Base-by-base conservation (phyloP, 176 grass and related monocot genomes). In the Cocos nucifera region DNA sequence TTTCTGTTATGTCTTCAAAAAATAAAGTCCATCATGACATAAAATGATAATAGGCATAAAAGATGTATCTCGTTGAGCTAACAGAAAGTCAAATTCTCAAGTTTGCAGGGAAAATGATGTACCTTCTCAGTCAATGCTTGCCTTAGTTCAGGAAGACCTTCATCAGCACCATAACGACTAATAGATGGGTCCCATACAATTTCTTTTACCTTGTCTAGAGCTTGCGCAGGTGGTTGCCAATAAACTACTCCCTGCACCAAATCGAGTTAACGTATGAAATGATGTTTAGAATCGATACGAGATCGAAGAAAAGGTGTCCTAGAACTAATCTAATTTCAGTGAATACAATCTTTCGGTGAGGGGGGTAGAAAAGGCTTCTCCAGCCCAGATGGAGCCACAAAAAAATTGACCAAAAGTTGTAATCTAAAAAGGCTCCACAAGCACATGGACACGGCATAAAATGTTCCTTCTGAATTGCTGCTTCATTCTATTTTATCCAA, bases 151-250 rank as follows among this genome's bases (percentile, higher is more conserved):
- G 78, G 75, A 65, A 98, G 63, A 57, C 93, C 93, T 39, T 98
- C 93, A 69, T 98, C 93, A 64, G 84, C 78, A 63, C 93, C 93
- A 76, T 98, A 98, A 70, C 52, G 81, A 72, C 88, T 98, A 55
- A 51, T 17, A 15, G 67, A 54, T 57, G 93, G 93, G 56, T 89
- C 82, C 79, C 88, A 81, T 54, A 98, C 26, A 56, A 85, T 60
- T 27, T 98, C 75, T 61, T 98, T 85, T 4, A 83, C 67, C 69
- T 89, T 92, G 20, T 71, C 74, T 30, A 98, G 15, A 68, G 93
- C 88, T 58, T 70, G 12, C 69, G 86, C 82, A 16, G 93, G 93
- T 55, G 93, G 88, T 76, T 89, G 84, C 93, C 93, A 98, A 59
- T 98, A 92, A 75, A 98, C 93, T 73, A 98, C 53, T 71, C 93